Conservation (phyloP, 1,284 basidiomycete species). For the Cystobasidium slooffiae region DNA sequence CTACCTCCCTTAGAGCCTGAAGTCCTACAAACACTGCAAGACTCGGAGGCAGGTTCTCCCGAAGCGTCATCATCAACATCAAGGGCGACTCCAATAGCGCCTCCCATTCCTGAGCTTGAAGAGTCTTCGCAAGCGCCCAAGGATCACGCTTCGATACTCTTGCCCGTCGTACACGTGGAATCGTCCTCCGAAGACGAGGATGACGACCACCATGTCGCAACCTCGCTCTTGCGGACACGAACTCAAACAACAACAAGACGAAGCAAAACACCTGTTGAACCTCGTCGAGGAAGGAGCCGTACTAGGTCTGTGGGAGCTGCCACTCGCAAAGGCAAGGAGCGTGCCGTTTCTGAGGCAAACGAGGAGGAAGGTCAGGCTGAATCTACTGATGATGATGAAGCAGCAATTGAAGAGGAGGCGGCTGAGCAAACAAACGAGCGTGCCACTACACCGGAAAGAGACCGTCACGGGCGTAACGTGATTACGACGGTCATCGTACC, state of each 20-base stretch:
- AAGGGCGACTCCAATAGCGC: not conserved
- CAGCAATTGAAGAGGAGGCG: not conserved
- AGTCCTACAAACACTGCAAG: not conserved
- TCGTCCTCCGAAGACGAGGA: constrained; percentile 1
- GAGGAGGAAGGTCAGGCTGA: not conserved
- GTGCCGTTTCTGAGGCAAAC: not conserved
- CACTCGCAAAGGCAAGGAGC: constrained; percentile 11
- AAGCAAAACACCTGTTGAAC: not conserved
- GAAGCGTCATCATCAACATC: not conserved
- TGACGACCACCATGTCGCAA: constrained; percentile 3
- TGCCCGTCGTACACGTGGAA: too few species aligned
- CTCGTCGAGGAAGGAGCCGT: constrained; percentile 1
- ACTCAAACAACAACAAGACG: too few species aligned
- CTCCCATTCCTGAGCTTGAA: not conserved
- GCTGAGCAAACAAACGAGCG: not conserved
- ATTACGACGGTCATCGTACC: constrained; percentile 18
- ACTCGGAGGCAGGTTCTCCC: not conserved
- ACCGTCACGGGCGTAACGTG: not conserved
- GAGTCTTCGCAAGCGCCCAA: not conserved
- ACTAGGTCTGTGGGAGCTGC: not conserved
- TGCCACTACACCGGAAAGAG: constrained; percentile 3
- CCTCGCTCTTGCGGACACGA: not conserved
- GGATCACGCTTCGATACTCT: too few species aligned
- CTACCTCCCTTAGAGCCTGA: constrained; percentile 4
- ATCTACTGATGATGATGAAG: too few species aligned